Evolutionary conservation across 2,329 filamentous ascomycete species (phyloP).

Genomic region (Colletotrichum phormii): DNA sequence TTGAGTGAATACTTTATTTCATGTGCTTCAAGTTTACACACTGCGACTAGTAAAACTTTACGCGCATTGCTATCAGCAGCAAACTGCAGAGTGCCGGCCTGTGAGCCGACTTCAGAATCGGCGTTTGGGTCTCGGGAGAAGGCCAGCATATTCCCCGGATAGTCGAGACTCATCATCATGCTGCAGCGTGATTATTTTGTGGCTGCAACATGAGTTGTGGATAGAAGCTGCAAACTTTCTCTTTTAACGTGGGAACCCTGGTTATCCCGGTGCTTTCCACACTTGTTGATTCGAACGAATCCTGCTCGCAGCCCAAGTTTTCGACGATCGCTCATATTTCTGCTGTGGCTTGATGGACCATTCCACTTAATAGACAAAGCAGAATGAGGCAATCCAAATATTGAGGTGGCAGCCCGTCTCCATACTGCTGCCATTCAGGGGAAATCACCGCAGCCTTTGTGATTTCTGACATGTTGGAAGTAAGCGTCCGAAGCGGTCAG

Average conservation of each 20-base stretch:
- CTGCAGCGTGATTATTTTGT: background rate
- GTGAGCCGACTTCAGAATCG: background rate
- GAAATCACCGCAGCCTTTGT: background rate
- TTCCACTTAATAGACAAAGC: background rate
- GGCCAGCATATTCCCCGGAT: background rate
- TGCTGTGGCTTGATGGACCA: background rate
- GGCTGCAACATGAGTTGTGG: background rate
- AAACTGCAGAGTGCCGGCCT: too few relatives aligned
- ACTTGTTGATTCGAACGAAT: too few relatives aligned
- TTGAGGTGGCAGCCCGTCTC: background rate
- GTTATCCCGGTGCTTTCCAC: too few relatives aligned
- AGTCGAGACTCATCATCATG: background rate
- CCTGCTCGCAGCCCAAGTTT: background rate
- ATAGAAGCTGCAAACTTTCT: background rate
- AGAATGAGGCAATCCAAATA: background rate
- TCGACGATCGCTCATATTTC: background rate
- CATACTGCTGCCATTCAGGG: background rate
- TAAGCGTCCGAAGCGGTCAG: background rate
- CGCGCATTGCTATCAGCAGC: background rate
- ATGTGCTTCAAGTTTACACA: background rate
- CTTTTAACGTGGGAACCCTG: background rate
- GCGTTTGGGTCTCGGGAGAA: background rate
- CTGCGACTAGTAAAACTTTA: background rate
- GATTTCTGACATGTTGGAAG: background rate
- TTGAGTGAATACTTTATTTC: too few relatives aligned